Percentiles rank a stretch among this genome's conserved stretches.
Evolutionary conservation across 2,329 filamentous ascomycete species (phyloP).

Genomic region (Didymella arachidicola): DNA sequence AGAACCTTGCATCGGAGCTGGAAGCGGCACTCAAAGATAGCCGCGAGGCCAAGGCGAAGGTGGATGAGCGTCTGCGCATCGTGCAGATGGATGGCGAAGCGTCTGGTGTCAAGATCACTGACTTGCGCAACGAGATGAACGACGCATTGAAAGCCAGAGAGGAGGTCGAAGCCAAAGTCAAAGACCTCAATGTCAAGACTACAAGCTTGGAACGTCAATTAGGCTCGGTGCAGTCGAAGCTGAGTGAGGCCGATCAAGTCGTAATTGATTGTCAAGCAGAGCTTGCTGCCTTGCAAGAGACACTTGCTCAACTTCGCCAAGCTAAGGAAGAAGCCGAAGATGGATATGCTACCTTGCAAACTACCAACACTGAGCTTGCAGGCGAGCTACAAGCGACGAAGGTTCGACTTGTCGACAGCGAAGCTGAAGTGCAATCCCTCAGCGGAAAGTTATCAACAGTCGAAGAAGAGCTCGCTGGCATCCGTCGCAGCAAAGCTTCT

Average conservation of each 20-base stretch:
- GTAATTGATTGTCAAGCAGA: constrained; percentile 21
- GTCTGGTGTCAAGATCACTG: constrained; percentile 19
- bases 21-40: constrained; percentile 26
- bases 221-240: constrained; percentile 16
- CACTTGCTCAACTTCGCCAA: constrained; percentile 22
- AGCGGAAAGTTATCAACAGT: constrained; percentile 21
- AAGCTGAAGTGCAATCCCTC: constrained; percentile 22
- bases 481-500: constrained; percentile 25
- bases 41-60: constrained; percentile 15
- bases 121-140: constrained; percentile 22
- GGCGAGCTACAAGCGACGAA: constrained; percentile 25
- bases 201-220: constrained; percentile 23
- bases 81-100: constrained; percentile 20
- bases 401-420: constrained; percentile 25
- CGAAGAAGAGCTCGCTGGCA: constrained; percentile 30
- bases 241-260: constrained; percentile 25
- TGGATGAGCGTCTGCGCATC: constrained; percentile 20
- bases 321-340: constrained; percentile 34
- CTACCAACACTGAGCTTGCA: constrained; percentile 26
- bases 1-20: constrained; percentile 25
- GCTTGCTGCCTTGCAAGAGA: constrained; percentile 26
- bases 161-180: constrained; percentile 18
- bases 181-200: constrained; percentile 10
- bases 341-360: constrained; percentile 25
- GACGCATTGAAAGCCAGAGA: constrained; percentile 16